Evolutionary conservation across 257 asterid genomes (phyloP).

Genomic region (Leonotis leonurus): DNA sequence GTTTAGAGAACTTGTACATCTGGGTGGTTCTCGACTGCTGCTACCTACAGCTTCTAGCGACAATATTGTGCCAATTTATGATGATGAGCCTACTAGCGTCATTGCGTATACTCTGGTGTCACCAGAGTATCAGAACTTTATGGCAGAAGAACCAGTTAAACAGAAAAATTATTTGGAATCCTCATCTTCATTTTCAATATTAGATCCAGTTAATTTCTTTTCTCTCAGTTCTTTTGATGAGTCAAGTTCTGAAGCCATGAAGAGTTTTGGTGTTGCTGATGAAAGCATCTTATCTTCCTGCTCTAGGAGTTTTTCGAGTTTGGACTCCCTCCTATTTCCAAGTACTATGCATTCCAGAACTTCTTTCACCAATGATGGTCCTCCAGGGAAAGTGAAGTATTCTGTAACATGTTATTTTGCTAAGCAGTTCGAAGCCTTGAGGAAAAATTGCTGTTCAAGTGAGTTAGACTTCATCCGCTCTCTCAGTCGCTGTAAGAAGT

Average conservation of each 20-base stretch:
- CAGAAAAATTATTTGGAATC: constrained; percentile 35
- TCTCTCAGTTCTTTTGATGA: constrained; percentile 47
- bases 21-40: constrained; percentile 52
- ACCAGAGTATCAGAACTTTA: constrained; percentile 38
- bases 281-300: constrained; percentile 37
- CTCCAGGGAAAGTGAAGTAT: constrained; percentile 64
- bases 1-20: constrained; percentile 43
- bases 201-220: constrained; percentile 41
- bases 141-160: constrained; percentile 40
- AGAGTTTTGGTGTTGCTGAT: too few species aligned
- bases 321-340: constrained; percentile 38
- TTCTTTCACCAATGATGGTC: constrained; percentile 52
- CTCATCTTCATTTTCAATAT: constrained; percentile 39
- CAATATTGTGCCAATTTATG: constrained; percentile 57
- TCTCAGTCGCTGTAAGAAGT: constrained; percentile 72
- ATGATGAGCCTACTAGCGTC: constrained; percentile 74
- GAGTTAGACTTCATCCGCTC: constrained; percentile 66
- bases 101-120: constrained; percentile 56
- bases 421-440: constrained; percentile 62
- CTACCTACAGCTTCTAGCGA: constrained; percentile 43
- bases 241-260: constrained; percentile 30
- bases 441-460: constrained; percentile 49
- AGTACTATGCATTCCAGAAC: constrained; percentile 45
- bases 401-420: constrained; percentile 68
- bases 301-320: constrained; percentile 36